Percentiles rank a stretch among this genome's conserved stretches.
phyloP scores from a whole-genome alignment of 306 rosid species.

The Cucumis hystrix region DNA sequence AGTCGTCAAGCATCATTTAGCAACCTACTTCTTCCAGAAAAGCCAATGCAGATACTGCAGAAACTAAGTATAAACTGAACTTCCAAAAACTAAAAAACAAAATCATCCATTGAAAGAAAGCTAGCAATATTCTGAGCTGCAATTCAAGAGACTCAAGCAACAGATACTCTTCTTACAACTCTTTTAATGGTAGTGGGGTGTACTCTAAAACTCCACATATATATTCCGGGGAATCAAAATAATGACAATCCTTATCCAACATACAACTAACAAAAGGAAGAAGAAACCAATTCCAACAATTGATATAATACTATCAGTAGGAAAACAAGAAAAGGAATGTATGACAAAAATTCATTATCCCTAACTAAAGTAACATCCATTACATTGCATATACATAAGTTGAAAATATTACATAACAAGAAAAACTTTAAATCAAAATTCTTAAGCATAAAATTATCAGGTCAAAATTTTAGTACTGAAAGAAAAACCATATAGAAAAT shows the following conservation, averaged over 20 bases:
- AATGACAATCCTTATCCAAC: background rate
- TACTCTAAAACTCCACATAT: background rate
- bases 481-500: background rate
- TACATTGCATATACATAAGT: background rate
- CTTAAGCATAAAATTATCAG: background rate
- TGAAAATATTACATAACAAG: background rate
- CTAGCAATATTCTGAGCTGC: background rate
- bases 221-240: background rate
- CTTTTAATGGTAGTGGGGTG: background rate
- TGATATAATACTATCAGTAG: background rate
- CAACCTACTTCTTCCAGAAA: background rate
- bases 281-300: background rate
- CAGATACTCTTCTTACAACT: background rate
- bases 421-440: background rate
- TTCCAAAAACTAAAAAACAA: background rate
- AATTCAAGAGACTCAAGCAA: background rate
- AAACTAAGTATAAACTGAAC: background rate
- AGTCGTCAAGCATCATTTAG: background rate
- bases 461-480: background rate
- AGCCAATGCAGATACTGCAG: background rate
- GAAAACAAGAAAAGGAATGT: background rate
- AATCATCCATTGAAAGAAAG: background rate
- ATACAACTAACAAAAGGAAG: background rate
- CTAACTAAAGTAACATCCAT: background rate
- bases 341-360: background rate